A percentile compares a stretch with the other conserved stretches of the same genome.
phyloP scores from a whole-genome alignment of 352 stramenopile species.

The Blastocystis sp. region DNA sequence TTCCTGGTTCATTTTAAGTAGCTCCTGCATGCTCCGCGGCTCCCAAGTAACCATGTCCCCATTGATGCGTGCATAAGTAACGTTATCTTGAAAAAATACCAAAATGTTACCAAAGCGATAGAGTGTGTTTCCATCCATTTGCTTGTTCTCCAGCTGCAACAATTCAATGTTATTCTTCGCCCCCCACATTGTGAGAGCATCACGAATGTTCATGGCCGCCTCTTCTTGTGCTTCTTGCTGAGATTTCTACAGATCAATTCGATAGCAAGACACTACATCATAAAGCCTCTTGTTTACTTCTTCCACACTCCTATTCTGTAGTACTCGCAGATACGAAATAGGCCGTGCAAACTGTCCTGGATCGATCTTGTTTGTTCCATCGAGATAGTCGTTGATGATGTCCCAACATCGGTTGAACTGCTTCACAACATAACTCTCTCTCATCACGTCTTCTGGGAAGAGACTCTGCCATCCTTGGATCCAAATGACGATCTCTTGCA shows the following conservation, averaged over 20 bases:
- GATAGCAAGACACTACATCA: neutral
- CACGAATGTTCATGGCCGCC: slow-evolving; percentile 69
- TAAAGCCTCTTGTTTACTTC: neutral
- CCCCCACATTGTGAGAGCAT: slow-evolving; percentile 75
- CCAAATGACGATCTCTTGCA: slow-evolving; percentile 74
- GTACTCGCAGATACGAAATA: slow-evolving; percentile 72
- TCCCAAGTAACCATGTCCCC: neutral
- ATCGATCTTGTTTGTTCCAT: slow-evolving; percentile 59
- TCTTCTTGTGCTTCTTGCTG: neutral
- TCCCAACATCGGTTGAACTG: slow-evolving; percentile 74
- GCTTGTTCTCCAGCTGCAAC: neutral
- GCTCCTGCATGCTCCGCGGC: slow-evolving; percentile 24
- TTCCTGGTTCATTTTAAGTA: neutral
- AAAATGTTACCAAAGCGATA: neutral
- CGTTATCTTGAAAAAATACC: slow-evolving; percentile 40
- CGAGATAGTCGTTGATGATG: slow-evolving; percentile 67
- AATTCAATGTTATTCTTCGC: slow-evolving; percentile 68
- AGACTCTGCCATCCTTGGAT: slow-evolving; percentile 76
- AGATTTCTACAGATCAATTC: slow-evolving; percentile 60
- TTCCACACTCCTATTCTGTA: slow-evolving; percentile 66
- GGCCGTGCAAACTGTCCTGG: slow-evolving; percentile 68
- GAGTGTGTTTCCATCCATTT: slow-evolving; percentile 27
- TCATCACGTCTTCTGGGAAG: slow-evolving; percentile 71
- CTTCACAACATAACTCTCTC: slow-evolving; percentile 69
- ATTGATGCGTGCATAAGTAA: slow-evolving; percentile 70